A percentile compares a stretch with the other conserved stretches of the same genome.
These are phyloP conservation scores for Solanum chiquidenum DNA, from an alignment of 257 asterid genomes.

Conservation along the genomic window DNA sequence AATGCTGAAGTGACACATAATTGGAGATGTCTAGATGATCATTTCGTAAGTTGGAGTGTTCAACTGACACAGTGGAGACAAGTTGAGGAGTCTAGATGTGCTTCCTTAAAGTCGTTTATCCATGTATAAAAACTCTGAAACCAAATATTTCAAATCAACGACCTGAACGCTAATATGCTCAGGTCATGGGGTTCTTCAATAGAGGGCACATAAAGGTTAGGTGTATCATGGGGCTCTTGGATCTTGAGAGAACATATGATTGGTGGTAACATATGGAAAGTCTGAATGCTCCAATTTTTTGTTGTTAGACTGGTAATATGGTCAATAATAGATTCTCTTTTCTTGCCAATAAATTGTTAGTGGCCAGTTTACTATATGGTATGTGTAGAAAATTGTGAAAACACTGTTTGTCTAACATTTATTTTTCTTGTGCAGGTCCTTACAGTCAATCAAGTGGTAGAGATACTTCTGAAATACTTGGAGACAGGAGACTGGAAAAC, in stretches of 20 bases:
- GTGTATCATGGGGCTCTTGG: not conserved
- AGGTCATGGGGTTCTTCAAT: not conserved
- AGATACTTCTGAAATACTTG: slow-evolving; percentile 72
- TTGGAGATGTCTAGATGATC: not conserved
- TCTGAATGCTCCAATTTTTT: not conserved
- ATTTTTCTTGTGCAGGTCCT: slow-evolving; percentile 48
- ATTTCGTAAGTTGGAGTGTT: not conserved
- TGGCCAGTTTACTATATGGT: not conserved
- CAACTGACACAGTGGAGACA: not conserved
- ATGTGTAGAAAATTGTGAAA: not conserved
- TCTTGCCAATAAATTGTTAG: not conserved
- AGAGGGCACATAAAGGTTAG: not conserved
- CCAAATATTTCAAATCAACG: not conserved
- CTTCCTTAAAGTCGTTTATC: not conserved
- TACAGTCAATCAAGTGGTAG: slow-evolving; percentile 90
- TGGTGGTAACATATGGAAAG: not conserved
- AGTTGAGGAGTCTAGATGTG: not conserved
- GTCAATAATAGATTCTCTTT: not conserved
- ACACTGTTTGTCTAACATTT: not conserved
- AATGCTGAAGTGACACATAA: not conserved
- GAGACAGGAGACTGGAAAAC: slow-evolving; percentile 77
- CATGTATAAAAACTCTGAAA: not conserved
- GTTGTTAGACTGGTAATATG: not conserved
- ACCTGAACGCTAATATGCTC: not conserved
- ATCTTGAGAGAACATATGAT: not conserved